A percentile compares a stretch with the other conserved stretches of the same genome.
Conservation (phyloP, 2,329 filamentous ascomycete species). For the Penicillium sumatraense region DNA sequence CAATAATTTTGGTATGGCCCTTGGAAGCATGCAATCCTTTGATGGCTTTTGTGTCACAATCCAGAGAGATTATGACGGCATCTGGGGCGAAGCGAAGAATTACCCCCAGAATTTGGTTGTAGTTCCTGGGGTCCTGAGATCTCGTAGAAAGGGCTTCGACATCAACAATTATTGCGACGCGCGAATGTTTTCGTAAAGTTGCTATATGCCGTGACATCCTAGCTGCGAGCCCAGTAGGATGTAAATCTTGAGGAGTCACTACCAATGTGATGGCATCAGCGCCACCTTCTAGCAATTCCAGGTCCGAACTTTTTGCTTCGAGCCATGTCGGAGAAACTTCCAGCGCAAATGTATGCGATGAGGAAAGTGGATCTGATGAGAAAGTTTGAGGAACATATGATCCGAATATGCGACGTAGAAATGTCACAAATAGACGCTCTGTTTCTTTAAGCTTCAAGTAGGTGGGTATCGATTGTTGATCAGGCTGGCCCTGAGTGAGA, state of each 20-base stretch:
- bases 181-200: constrained; percentile 17
- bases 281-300: constrained; percentile 20
- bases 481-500: constrained; percentile 9
- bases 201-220: constrained; percentile 18
- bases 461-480: neutral
- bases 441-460: constrained; percentile 27
- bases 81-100: constrained; percentile 20
- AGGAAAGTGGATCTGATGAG: constrained; percentile 18
- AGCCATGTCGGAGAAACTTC: constrained; percentile 17
- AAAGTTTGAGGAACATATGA: constrained; percentile 9
- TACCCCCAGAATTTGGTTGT: constrained; percentile 7
- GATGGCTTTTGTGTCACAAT: neutral
- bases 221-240: neutral
- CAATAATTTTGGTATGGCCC: constrained; percentile 16
- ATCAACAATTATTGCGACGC: constrained; percentile 25
- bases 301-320: constrained; percentile 4
- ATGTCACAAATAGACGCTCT: constrained; percentile 22
- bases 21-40: constrained; percentile 10
- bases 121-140: neutral
- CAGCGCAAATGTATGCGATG: constrained; percentile 24
- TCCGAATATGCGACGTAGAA: constrained; percentile 23
- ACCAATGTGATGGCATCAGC: constrained; percentile 24
- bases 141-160: neutral
- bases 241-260: constrained; percentile 1
- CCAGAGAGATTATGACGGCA: constrained; percentile 13